These are phyloP conservation scores for Buxus sempervirens DNA, from an alignment of 164 flowering plant genomes.

Conservation along the genomic window DNA sequence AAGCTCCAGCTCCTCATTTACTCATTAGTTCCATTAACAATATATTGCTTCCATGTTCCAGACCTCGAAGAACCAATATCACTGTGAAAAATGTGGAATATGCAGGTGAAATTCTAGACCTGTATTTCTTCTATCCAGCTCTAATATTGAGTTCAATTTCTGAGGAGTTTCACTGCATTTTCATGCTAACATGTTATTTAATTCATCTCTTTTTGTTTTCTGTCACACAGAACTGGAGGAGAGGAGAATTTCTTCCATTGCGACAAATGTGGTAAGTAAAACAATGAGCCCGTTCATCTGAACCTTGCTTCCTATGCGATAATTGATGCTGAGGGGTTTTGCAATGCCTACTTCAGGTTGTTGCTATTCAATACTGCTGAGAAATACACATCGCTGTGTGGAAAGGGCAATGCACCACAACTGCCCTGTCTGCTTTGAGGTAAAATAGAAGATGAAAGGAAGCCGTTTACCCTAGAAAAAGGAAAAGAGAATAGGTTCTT, in stretches of 20 bases:
- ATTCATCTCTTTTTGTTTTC: background rate
- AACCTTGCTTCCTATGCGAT: background rate
- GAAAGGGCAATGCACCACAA: slow-evolving; percentile 92
- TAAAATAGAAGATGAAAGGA: slow-evolving; percentile 19
- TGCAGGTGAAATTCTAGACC: slow-evolving; percentile 47
- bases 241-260: slow-evolving; percentile 85
- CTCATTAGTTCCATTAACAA: background rate
- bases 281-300: background rate
- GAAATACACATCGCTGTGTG: slow-evolving; percentile 64
- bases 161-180: background rate
- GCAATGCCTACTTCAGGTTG: slow-evolving; percentile 43
- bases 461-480: too few relatives aligned
- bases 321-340: slow-evolving; percentile 3
- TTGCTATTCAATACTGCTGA: slow-evolving; percentile 59
- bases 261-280: slow-evolving; percentile 69
- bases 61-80: slow-evolving; percentile 84
- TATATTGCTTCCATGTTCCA: slow-evolving; percentile 17
- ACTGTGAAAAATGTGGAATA: slow-evolving; percentile 87
- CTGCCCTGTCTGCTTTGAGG: slow-evolving; percentile 94
- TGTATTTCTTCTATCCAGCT: background rate
- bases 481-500: background rate
- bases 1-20: background rate
- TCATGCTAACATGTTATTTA: background rate
- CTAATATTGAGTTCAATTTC: background rate
- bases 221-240: slow-evolving; percentile 54